Base-by-base conservation (phyloP, 2,329 filamentous ascomycete species). In the Pestalotiopsis sp. region DNA sequence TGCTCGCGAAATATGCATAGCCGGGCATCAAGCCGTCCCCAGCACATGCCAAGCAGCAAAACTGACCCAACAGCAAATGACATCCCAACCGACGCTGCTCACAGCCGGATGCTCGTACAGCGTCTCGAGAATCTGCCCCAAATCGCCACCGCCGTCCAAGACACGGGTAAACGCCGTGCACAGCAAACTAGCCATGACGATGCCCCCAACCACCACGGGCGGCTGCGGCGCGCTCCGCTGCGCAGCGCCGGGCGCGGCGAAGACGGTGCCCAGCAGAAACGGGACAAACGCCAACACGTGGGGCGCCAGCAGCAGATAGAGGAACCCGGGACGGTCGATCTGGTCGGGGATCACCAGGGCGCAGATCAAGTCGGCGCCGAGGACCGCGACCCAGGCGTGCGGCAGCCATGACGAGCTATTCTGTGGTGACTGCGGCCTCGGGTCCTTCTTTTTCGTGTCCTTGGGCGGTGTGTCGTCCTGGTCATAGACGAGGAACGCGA, bases 61-160 rank as follows among this genome's bases (percentile, higher is more conserved):
- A 20, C 72, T 75, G 1, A 71, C 27, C 75, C 73, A 77, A 57
- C 74, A 77, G 61, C 72, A 75, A 4, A 77, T 72, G 14, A 75
- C 74, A 66, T 76, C 75, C 72, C 73, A 76, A 0, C 75, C 72
- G 20, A 76, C 75, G 25, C 74, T 75, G 58, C 72, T 76, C 5
- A 76, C 72, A 4, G 73, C 74, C 0, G 75, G 75, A 45, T 76
- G 75, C 57, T 74, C 71, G 56, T 75, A 69, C 4, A 52, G 14
- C n/a, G 45, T 23, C 2, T 17, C 45, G n/a, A n/a, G 17, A 3
- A 52, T 52, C 14, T 52, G 14, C 14, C n/a, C 45, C 45, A 52
- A 12, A 4, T n/a, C 45, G 11, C 45, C 45, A 11, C 45, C 45
- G 6, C 2, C n/a, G 17, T 9, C 45, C 0, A n/a, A 52, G 17